A percentile compares a stretch with the other conserved stretches of the same genome.
phyloP scores from a whole-genome alignment of 805 yeast genomes.

The Teunomyces atbi region DNA sequence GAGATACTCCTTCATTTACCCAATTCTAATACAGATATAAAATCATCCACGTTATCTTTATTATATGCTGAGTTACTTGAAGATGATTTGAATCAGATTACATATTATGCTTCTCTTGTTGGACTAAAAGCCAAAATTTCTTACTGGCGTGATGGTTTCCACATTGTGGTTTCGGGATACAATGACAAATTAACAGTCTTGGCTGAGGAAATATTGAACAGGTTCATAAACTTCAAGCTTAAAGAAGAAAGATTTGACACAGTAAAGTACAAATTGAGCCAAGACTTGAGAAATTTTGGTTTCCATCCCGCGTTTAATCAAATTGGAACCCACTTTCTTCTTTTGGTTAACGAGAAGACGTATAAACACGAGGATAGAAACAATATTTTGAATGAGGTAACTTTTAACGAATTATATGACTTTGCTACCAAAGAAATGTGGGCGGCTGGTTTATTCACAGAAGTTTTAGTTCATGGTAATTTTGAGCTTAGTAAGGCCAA shows the following conservation, averaged over 20 bases:
- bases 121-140: conserved; percentile 62
- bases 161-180: conserved; percentile 70
- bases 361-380: conserved; percentile 66
- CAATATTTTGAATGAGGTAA: conserved; percentile 39
- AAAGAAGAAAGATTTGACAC: conserved; percentile 61
- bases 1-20: conserved; percentile 67
- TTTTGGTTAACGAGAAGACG: conserved; percentile 67
- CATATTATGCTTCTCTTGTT: conserved; percentile 83
- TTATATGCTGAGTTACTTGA: conserved; percentile 69
- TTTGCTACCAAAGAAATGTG: conserved; percentile 49
- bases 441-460: conserved; percentile 60
- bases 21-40: conserved; percentile 55
- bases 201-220: conserved; percentile 56
- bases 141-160: conserved; percentile 67
- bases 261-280: conserved; percentile 59
- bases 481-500: conserved; percentile 51
- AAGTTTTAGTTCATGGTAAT: conserved; percentile 79
- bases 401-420: conserved; percentile 49
- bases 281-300: conserved; percentile 66
- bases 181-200: conserved; percentile 74
- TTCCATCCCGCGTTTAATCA: conserved; percentile 78
- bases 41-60: conserved; percentile 55
- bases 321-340: conserved; percentile 59
- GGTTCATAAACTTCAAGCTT: conserved; percentile 50
- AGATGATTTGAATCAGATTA: conserved; percentile 71